Evolutionary conservation across 139 green algal species (phyloP).

Genomic region (Monoraphidium neglectum): DNA sequence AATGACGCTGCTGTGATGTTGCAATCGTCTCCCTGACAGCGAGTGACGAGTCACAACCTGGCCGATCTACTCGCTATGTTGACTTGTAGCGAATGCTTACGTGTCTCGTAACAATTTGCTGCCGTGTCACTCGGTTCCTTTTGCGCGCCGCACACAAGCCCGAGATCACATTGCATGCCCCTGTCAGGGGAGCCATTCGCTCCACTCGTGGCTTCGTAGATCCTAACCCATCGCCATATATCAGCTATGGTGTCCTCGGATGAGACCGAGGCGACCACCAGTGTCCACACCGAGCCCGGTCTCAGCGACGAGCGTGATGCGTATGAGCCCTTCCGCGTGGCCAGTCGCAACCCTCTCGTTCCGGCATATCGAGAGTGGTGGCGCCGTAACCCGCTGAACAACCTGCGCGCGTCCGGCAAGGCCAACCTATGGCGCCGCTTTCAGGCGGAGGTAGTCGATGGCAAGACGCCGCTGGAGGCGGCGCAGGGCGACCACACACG

Average conservation of each 20-base stretch:
- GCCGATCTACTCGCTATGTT: no score
- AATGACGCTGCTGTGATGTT: no score
- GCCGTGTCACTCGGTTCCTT: no score
- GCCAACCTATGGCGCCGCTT: conserved; percentile 21
- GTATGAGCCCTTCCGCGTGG: conserved; percentile 16
- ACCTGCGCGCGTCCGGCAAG: conserved; percentile 17
- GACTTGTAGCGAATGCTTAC: no score
- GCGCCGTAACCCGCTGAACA: conserved; percentile 27
- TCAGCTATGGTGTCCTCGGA: conserved; percentile 7
- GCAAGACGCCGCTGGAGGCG: conserved; percentile 9
- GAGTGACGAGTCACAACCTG: no score
- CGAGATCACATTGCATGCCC: no score
- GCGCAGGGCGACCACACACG: conserved; percentile 8
- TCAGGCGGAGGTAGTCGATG: conserved; percentile 6
- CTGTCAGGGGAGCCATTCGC: no score
- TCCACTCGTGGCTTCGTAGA: no score
- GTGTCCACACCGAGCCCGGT: conserved; percentile 12
- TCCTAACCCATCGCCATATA: no score
- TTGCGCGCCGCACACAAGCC: no score
- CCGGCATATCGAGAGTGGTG: conserved; percentile 22
- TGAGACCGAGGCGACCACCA: conserved; percentile 16
- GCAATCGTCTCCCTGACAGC: no score
- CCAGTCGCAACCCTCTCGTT: not conserved
- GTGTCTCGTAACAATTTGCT: no score
- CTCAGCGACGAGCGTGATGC: not conserved